A percentile compares a stretch with the other conserved stretches of the same genome.
phyloP scores from a whole-genome alignment of 306 rosid species.

The Pachyrhizus erosus region DNA sequence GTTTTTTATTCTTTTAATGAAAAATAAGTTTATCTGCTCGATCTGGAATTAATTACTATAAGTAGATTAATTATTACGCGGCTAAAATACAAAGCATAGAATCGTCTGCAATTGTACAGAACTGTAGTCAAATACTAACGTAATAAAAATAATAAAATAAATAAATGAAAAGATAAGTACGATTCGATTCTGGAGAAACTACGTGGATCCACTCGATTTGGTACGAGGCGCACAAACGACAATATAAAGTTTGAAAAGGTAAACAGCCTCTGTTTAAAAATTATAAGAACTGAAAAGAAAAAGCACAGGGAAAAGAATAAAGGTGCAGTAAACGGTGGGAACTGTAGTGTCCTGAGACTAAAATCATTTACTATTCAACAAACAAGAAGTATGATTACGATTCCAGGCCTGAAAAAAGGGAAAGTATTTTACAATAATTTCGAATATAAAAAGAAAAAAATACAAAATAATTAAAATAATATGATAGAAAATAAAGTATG shows the following conservation, averaged over 20 bases:
- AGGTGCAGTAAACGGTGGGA: background rate
- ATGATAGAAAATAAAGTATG: background rate
- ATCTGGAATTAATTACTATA: background rate
- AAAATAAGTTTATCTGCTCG: background rate
- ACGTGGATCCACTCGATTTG: slow-evolving; percentile 17
- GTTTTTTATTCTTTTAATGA: background rate
- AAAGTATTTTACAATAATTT: background rate
- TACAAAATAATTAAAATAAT: background rate
- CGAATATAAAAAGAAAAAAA: background rate
- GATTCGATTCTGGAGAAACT: slow-evolving; percentile 8
- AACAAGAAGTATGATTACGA: background rate
- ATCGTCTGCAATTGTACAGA: background rate
- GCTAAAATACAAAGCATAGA: background rate
- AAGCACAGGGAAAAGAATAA: background rate
- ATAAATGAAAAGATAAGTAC: background rate
- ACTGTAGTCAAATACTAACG: background rate
- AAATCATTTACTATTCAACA: slow-evolving; percentile 12
- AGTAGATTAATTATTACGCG: slow-evolving; percentile 23
- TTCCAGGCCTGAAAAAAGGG: background rate
- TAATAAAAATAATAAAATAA: background rate
- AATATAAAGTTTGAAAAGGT: slow-evolving; percentile 8
- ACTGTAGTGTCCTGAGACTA: background rate
- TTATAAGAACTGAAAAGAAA: background rate
- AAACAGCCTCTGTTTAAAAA: too few relatives aligned
- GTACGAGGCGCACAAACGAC: slow-evolving; percentile 51